Base-by-base conservation (phyloP, 2,329 filamentous ascomycete species). In the Apiospora malaysiana region DNA sequence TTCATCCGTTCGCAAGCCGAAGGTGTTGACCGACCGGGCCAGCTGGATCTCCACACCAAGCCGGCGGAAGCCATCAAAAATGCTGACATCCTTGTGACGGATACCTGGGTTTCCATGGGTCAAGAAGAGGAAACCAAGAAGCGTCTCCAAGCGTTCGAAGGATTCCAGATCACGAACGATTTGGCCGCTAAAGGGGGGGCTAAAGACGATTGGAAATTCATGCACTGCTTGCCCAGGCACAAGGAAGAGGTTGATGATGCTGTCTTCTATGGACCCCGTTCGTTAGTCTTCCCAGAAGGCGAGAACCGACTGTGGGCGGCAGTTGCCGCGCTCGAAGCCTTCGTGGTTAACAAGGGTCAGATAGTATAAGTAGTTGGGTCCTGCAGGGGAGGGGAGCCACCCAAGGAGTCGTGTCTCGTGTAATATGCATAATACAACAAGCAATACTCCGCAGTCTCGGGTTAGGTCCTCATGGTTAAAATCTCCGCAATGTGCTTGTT, bases 91-190 rank as follows among this genome's bases (percentile, higher is more conserved):
- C 85, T 99, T 71, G 94, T 98, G 27, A 99, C 96, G 0, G 96
- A 99, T 79, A 99, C 96, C 0, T 99, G 96, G 96, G 89, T 99
- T 43, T 97, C 94, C 1, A 99, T 99, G 96, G 96, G 96, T 66
- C 95, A 98, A 82, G 96, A 99, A 82, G 90, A 89, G 70, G 96
- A 99, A 82, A 87, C 90, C 49, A 86, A 91, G 75, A 92, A 92
- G 85, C 87, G 94, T 68, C 81, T 98, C 72, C 89, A 91, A 78
- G 94, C 91, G 2, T 99, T 99, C 80, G 88, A 88, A 42, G 95
- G 95, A 18, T 99, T 95, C 83, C 95, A 98, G 81, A 93, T 99
- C 78, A 98, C 95, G 2, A 89, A 91, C 66, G 93, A 96, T 59
- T 85, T 99, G 75, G 95, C 94, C 1, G 89, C 91, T 82, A 88